These are phyloP conservation scores for Multifurca ochricompacta DNA, from an alignment of 768 basidiomycete genomes.

Conservation along the genomic window DNA sequence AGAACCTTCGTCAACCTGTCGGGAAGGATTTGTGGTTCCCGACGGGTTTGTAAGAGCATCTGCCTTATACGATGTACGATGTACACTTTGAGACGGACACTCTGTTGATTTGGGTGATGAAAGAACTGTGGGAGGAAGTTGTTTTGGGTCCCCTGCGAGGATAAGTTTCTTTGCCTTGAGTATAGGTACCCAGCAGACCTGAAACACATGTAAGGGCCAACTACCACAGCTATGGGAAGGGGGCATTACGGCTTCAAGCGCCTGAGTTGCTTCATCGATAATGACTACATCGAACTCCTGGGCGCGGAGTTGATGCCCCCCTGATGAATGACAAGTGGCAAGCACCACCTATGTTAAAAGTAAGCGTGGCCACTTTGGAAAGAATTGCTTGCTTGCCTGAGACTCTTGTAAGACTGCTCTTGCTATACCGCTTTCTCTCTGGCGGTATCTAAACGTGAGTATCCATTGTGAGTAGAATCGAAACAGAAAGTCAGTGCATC, in stretches of 20 bases:
- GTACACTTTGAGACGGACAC: not conserved
- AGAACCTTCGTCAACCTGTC: not conserved
- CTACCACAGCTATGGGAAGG: not conserved
- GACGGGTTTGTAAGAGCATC: not conserved
- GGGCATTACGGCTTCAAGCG: constrained; percentile 79
- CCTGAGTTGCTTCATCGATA: constrained; percentile 98
- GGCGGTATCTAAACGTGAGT: constrained; percentile 57
- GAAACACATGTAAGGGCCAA: not conserved
- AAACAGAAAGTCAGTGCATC: not conserved
- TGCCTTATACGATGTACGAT: not conserved
- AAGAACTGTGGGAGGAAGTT: constrained; percentile 89
- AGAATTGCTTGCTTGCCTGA: constrained; percentile 38
- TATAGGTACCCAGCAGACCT: constrained; percentile 95
- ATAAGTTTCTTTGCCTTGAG: constrained; percentile 87
- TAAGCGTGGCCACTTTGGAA: not conserved
- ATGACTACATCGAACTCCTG: constrained; percentile 86
- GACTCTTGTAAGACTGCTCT: constrained; percentile 73
- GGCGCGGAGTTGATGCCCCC: constrained; percentile 70
- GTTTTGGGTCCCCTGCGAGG: constrained; percentile 91
- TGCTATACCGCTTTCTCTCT: constrained; percentile 80
- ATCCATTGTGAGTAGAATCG: constrained; percentile 1
- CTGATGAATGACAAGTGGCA: constrained; percentile 92
- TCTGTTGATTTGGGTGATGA: constrained; percentile 42
- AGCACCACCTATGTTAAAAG: constrained; percentile 60
- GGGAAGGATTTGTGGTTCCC: not conserved